Base-by-base conservation (phyloP, 1,284 basidiomycete species). In the Tremellales sp. region DNA sequence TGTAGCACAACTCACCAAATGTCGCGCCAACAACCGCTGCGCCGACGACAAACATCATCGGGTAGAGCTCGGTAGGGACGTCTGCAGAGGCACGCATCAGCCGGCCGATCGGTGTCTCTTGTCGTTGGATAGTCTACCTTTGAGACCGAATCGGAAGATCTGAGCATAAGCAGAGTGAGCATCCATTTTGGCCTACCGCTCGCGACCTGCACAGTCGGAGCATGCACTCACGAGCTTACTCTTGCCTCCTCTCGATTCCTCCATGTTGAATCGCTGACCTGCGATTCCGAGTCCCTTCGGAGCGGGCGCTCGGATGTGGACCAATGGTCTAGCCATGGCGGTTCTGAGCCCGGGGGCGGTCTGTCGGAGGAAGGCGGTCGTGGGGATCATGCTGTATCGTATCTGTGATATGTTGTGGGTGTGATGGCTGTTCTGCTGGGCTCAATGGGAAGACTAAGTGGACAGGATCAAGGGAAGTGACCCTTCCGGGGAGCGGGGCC, bases 31-130 rank as follows among this genome's bases (percentile, higher is more conserved):
- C 52, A 51, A 66, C 52, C 26, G 60, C 71, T 26, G 61, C 62
- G 28, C 49, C 61, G 21, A 71, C 69, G 51, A 70, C 64, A 40
- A 71, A 67, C 22, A 60, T 65, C 58, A 73, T 68, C 9, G 71
- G 71, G 57, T 72, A 73, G 22, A 72, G 64, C 60, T 73, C 71
- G 45, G 70, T 63, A 41, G 71, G 71, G 41, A 73, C 61, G 56
- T 73, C 71, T 71, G 45, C 21, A 21, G 19, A 36, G n/a, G 8
- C 8, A 36, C 34, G 34, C n/a, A 16, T 36, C n/a, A 36, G 18
- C n/a, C 8, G 34, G 8, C 8, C 13, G 35, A 33, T 8, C 14
- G 24, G 25, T 22, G 22, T 16, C 26, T 10, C 18, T 18, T 40
- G 34, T 18, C 5, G 21, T 26, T 32, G 8, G 21, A 16, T 5